Evolutionary conservation across 139 green algal genomes (phyloP).

Genomic region (Chlorokybus atmophyticus): DNA sequence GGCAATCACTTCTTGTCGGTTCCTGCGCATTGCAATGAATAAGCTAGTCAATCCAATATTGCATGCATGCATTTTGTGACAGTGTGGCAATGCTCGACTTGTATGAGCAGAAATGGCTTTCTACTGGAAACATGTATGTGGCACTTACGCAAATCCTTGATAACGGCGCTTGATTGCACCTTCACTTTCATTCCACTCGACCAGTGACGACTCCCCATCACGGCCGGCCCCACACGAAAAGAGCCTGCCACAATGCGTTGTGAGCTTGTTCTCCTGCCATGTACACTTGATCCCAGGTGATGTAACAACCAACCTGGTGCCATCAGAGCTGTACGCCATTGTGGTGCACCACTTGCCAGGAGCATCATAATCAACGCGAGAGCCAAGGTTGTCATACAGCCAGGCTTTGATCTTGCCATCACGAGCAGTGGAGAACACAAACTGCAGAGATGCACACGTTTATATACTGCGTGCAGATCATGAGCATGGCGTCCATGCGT

Average conservation of each 20-base stretch:
- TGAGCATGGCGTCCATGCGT: too few species aligned
- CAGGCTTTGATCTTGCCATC: constrained; percentile 33
- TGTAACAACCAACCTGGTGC: constrained; percentile 17
- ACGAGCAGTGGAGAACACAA: constrained; percentile 32
- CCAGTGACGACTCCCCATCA: constrained; percentile 26
- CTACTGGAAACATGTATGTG: too few species aligned
- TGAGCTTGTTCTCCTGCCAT: not conserved
- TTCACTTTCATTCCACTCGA: constrained; percentile 35
- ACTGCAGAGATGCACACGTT: constrained; percentile 14
- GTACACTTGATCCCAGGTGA: not conserved
- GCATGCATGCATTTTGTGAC: too few species aligned
- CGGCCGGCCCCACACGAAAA: constrained; percentile 31
- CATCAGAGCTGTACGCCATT: constrained; percentile 28
- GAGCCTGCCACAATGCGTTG: constrained; percentile 10
- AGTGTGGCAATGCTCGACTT: too few species aligned
- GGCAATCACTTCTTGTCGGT: too few species aligned
- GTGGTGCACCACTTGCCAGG: constrained; percentile 30
- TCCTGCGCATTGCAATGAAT: too few species aligned
- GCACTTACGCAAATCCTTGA: constrained; percentile 7
- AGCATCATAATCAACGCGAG: constrained; percentile 26
- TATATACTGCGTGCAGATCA: too few species aligned
- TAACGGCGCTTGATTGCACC: constrained; percentile 27
- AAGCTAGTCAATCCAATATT: too few species aligned
- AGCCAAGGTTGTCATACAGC: constrained; percentile 31
- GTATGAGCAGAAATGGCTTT: too few species aligned